Evolutionary conservation across 129 eudicot genomes (phyloP), one percentile per base, ranked within the genome.

Genomic region (Lonicera japonica): DNA sequence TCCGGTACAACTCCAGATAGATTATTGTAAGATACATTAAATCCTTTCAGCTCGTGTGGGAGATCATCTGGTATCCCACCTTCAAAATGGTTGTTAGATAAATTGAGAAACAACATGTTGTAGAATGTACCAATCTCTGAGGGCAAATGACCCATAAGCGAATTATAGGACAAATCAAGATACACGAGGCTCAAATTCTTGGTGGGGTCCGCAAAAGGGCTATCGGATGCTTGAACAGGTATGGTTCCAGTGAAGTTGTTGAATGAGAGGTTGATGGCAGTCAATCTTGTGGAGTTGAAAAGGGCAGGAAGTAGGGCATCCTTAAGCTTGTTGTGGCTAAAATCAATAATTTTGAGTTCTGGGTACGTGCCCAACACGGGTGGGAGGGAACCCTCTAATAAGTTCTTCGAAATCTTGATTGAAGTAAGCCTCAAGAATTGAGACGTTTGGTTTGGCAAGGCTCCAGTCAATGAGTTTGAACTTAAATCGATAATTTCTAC

Each of bases 371-470:
- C 79, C 45, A 89, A 48, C 38, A 82, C 60, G 21, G 79, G 79
- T 25, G 86, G 80, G 29, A 89, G 66, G 56, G 57, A 54, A 61
- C 96, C 96, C 56, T 78, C 85, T 15, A 89, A 34, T 55, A 92
- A 82, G 82, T 89, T 89, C 69, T 82, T 89, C 73, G 94, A 82
- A 54, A 82, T 65, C 53, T 58, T 77, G 39, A 89, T 66, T 9
- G 94, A 74, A 36, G 74, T 70, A 43, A 89, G 94, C 84, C 94
- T 82, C 68, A 85, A 80, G 70, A 89, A 85, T 62, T 89, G 87
- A 64, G 83, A 74, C 50, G 95, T 85, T 70, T 70, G 77, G 48
- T 57, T 61, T 0, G 90, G 87, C 24, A 85, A 75, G 54, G 75
- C 57, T 63, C 96, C 96, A 0, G 70, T 77, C 57, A 89, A 64